Evolutionary conservation across 1,284 basidiomycete species (phyloP), one percentile per base, ranked within the genome.

Genomic region (Coniophora puteana): DNA sequence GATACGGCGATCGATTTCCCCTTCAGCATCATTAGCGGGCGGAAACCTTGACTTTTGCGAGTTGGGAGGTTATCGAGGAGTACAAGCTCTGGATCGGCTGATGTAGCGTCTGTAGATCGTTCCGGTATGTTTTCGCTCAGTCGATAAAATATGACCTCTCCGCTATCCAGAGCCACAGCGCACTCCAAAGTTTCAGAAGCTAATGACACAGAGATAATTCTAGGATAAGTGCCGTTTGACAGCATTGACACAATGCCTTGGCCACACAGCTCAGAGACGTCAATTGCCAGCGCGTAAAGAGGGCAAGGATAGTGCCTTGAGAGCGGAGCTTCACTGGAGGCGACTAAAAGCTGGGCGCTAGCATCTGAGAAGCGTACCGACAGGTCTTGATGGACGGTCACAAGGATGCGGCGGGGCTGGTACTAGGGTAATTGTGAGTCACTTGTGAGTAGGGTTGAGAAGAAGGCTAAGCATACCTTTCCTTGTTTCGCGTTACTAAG

Each of bases 161-260:
- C 89, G 1, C 78, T 78, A 10, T 58, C 61, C 35, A 92, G 59
- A 3, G 74, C 72, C 16, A 88, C 64, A 0, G 72, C 76, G 41
- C 79, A 76, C 59, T 92, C 89, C 26, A 85, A 61, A 0, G 83
- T 78, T 51, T 87, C 80, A 1, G 68, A 57, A 4, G 83, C 78
- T 18, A 92, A 63, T 32, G 79, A 65, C 0, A 80, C 72, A 4
- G 67, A 67, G n/a, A 72, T 65, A 37, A 89, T 75, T 17, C 59
- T 55, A 25, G 68, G 56, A 22, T 62, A 45, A n/a, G 63, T 53
- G 13, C 52, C 41, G 36, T 54, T 65, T 43, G 51, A 58, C 41
- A 58, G 47, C 54, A 65, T 50, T n/a, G 54, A 57, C 10, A 54
- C 51, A 7, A 3, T 77, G 59, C 3, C 62, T 54, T n/a, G 71